Evolutionary conservation across 2,329 filamentous ascomycete genomes (phyloP).

Genomic region (Epichloe brachyelytri): DNA sequence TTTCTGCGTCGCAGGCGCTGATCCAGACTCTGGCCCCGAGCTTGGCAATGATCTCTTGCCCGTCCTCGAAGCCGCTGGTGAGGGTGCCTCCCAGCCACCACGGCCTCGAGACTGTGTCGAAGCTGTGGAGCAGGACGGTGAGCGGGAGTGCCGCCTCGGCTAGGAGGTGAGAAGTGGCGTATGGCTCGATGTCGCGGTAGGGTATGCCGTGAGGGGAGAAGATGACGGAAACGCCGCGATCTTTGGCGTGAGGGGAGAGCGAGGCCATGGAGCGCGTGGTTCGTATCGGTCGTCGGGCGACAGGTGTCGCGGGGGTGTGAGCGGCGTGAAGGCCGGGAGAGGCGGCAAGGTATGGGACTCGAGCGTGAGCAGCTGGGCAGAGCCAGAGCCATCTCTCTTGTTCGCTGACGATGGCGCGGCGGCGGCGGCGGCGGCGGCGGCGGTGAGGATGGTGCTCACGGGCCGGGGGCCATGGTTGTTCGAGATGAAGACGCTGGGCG

Average conservation of each 20-base stretch:
- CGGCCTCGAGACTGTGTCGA: constrained; percentile 44
- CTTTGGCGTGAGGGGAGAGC: constrained; percentile 20
- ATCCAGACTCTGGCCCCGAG: constrained; percentile 7
- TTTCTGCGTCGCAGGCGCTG: constrained; percentile 39
- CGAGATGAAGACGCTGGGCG: constrained; percentile 34
- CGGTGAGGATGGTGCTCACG: constrained; percentile 7
- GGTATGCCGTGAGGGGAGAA: constrained; percentile 53
- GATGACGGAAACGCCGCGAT: constrained; percentile 42
- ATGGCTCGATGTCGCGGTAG: constrained; percentile 39
- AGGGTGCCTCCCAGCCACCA: constrained; percentile 51
- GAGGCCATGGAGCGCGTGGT: constrained; percentile 24
- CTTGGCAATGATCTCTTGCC: constrained; percentile 28
- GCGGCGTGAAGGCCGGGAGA: constrained; percentile 14
- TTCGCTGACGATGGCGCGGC: constrained; percentile 5
- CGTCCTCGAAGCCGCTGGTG: constrained; percentile 41
- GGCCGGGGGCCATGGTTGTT: constrained; percentile 6
- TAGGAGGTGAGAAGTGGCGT: constrained; percentile 43
- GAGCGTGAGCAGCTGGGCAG: not conserved
- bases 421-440: not conserved
- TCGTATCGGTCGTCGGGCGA: constrained; percentile 22
- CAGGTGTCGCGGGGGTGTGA: constrained; percentile 25
- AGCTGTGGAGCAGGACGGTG: constrained; percentile 51
- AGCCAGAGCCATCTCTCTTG: constrained; percentile 2
- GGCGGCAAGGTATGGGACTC: constrained; percentile 2
- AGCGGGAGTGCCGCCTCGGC: constrained; percentile 45